Evolutionary conservation across 1,139 yeast species (phyloP), one percentile per base, ranked within the genome.

Genomic region (Groenewaldozyma sp.): DNA sequence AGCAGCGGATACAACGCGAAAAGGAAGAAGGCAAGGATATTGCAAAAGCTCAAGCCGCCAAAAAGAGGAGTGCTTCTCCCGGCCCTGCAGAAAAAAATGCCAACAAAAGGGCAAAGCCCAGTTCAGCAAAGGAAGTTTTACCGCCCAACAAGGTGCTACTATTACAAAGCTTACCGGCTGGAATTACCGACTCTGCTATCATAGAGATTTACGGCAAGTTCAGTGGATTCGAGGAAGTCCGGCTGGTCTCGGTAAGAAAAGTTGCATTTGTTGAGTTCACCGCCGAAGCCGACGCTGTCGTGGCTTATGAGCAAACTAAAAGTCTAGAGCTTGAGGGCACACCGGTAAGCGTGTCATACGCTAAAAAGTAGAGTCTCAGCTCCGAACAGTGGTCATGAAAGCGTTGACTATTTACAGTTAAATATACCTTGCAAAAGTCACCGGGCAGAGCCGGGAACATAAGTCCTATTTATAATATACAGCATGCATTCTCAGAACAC

Each of bases 221-320:
- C 48, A 58, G 65, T 2, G 94, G 94, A 0, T 81, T 78, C 46
- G 62, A 73, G 20, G 82, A 77, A 45, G 67, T 79, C 1, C 73
- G 94, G 40, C 62, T 76, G 37, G 86, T 91, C 27, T 68, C 72
- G 2, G 74, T 78, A 1, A 70, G 86, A 36, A 71, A 73, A 33
- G 73, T 91, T 40, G 94, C 93, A 5, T 82, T 91, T 58, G 72
- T 91, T 10, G 96, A 91, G 52, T 91, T 78, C 56, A 77, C 73
- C 27, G 62, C 65, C 4, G 79, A 75, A 21, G 59, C 56, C 3
- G 65, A 67, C 33, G 78, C 84, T 0, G 60, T 68, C 0, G 57
- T 53, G 1, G 74, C 73, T 3, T 60, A 66, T 42, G 64, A 67
- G 11, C 54, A 66, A 3, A 69, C 71, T 1, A 50, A 50, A 4